phyloP scores from a whole-genome alignment of 1,284 basidiomycete genomes.

The Butyriboletus appendiculatus region DNA sequence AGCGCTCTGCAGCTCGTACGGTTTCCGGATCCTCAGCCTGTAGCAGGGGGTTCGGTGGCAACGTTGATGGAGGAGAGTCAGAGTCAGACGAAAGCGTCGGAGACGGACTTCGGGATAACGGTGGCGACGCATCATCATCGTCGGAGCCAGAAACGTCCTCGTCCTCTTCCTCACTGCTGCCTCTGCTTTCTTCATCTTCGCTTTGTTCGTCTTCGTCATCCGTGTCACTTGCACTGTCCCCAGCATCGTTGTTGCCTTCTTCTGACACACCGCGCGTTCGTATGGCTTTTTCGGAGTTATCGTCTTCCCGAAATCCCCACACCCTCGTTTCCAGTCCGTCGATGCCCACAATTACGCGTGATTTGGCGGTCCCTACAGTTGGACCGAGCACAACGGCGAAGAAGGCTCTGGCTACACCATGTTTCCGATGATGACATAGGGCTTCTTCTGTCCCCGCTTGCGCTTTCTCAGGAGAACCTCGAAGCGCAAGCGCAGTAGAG shows the following conservation, averaged over 20 bases:
- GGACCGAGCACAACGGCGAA: slow-evolving; percentile 66
- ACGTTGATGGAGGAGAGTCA: slow-evolving; percentile 7
- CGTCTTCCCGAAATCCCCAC: slow-evolving; percentile 49
- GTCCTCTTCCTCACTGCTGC: slow-evolving; percentile 26
- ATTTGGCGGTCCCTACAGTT: slow-evolving; percentile 55
- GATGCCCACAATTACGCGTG: slow-evolving; percentile 59
- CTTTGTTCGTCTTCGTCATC: slow-evolving; percentile 18
- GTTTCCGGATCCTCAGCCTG: slow-evolving; percentile 49
- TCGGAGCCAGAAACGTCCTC: slow-evolving; percentile 24
- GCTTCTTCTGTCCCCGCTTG: background rate
- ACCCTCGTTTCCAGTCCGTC: slow-evolving; percentile 60
- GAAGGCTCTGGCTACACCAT: slow-evolving; percentile 38
- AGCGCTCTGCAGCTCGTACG: slow-evolving; percentile 55
- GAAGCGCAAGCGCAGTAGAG: slow-evolving; percentile 58
- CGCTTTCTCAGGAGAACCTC: slow-evolving; percentile 7
- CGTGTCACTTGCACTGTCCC: slow-evolving; percentile 7
- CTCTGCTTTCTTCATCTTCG: slow-evolving; percentile 17
- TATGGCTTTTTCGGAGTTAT: background rate
- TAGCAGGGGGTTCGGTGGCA: background rate
- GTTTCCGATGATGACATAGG: background rate
- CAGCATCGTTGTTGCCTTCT: background rate
- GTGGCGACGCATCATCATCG: slow-evolving; percentile 18
- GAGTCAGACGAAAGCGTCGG: slow-evolving; percentile 16
- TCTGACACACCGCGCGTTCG: background rate
- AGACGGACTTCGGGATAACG: slow-evolving; percentile 29